A percentile compares a stretch with the other conserved stretches of the same genome.
Conservation (phyloP, 2,329 filamentous ascomycete species). For the Penicillium decumbens region DNA sequence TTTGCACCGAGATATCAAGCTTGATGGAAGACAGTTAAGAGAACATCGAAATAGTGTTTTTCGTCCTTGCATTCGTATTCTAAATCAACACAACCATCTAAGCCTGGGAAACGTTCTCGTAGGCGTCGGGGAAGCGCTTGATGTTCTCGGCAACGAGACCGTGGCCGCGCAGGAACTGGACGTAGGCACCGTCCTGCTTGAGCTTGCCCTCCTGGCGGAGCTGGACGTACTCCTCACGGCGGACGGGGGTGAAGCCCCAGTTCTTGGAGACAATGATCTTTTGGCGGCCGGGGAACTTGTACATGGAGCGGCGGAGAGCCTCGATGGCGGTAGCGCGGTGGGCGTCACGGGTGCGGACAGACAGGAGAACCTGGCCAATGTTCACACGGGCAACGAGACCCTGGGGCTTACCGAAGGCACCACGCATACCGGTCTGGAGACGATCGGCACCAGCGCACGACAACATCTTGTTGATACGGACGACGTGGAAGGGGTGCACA, state of each 20-base stretch:
- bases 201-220: conserved; percentile 90
- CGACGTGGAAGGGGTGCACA: conserved; percentile 98
- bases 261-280: conserved; percentile 99
- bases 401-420: conserved; percentile 99
- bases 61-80: conserved; percentile 27
- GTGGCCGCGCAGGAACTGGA: conserved; percentile 97
- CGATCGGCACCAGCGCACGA: conserved; percentile 99
- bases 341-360: conserved; percentile 91
- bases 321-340: conserved; percentile 91
- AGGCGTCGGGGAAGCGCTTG: conserved; percentile 90
- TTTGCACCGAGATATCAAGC: conserved; percentile 23
- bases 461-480: conserved; percentile 99
- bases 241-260: conserved; percentile 99
- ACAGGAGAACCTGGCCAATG: conserved; percentile 99
- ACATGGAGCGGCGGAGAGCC: conserved; percentile 97
- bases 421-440: conserved; percentile 99
- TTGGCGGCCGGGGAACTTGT: conserved; percentile 99
- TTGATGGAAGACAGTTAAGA: conserved; percentile 15
- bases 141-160: conserved; percentile 83
- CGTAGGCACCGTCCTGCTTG: conserved; percentile 97
- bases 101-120: conserved; percentile 44
- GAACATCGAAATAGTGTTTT: conserved; percentile 23
- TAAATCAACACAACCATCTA: conserved; percentile 34
- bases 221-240: conserved; percentile 94
- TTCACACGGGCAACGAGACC: conserved; percentile 98